These are phyloP conservation scores for Batkoa obscura DNA, from an alignment of 371 early-diverging fungal genomes.

Conservation along the genomic window DNA sequence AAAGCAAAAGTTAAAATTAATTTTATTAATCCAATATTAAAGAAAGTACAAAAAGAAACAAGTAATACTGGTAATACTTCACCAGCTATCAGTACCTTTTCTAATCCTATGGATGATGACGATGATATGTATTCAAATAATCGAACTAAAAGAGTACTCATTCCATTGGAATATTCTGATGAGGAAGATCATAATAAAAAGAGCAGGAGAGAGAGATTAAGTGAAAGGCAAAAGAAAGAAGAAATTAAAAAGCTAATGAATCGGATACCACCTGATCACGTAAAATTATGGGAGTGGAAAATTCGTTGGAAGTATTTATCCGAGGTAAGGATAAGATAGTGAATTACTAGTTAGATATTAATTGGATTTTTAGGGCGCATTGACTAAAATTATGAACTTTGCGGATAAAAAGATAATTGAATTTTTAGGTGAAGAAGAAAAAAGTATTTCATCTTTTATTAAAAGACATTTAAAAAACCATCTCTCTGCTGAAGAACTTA, in stretches of 20 bases:
- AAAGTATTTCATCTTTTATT: slow-evolving; percentile 46
- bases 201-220: slow-evolving; percentile 7
- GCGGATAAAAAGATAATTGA: slow-evolving; percentile 58
- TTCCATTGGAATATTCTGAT: slow-evolving; percentile 35
- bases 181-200: slow-evolving; percentile 14
- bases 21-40: no score
- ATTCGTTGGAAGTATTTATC: slow-evolving; percentile 60
- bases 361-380: not conserved
- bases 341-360: not conserved
- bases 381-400: slow-evolving; percentile 43
- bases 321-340: slow-evolving; percentile 32
- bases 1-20: slow-evolving; percentile 10
- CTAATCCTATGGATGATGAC: no score
- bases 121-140: slow-evolving; percentile 21
- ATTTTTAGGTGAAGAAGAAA: slow-evolving; percentile 47
- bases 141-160: slow-evolving; percentile 28
- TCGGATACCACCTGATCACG: slow-evolving; percentile 56
- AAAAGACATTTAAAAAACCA: slow-evolving; percentile 35
- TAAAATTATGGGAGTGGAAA: slow-evolving; percentile 48
- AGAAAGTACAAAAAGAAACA: no score
- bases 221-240: slow-evolving; percentile 19
- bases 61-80: not conserved
- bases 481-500: slow-evolving; percentile 29
- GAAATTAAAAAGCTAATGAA: slow-evolving; percentile 43
- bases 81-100: no score